Base-by-base conservation (phyloP, 2,329 filamentous ascomycete genomes). In the Alternaria postmessia region DNA sequence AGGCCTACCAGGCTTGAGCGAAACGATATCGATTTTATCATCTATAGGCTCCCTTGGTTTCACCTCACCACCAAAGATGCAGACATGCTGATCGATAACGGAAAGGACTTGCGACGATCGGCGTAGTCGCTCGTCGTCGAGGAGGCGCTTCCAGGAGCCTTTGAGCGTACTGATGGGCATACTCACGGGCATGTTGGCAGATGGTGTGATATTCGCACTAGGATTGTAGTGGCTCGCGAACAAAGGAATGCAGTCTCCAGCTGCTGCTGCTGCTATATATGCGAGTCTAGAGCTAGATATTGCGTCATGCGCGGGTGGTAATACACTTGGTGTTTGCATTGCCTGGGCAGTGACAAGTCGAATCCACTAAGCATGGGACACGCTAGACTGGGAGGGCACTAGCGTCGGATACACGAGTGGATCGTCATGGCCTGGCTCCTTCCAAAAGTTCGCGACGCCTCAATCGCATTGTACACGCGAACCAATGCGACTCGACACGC, bases 41-140 rank as follows among this genome's bases (percentile, higher is more conserved):
- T 93, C 91, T 57, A 89, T 84, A 7, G 90, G 89, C 71, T 91
- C 81, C 48, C 88, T 84, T 3, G 90, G 85, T 46, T 82, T 80
- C 51, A 89, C 78, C 76, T 95, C 92, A 66, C 92, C 93, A 61
- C 93, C 92, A 72, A 93, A 96, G 69, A 96, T 83, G 76, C 88
- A 90, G 44, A 86, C 84, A n/a, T 81, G 83, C 14, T 84, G 80
- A 46, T 80, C 81, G 22, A 89, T 78, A 41, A 90, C 81, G 43
- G 91, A 85, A 67, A 93, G 75, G 3, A 87, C 85, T 72, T 95
- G 92, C 0, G 91, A 93, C 1, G 92, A 94, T 54, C 91, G 88
- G 39, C 87, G 87, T 7, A 93, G 83, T 34, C 74, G 67, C 28
- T 79, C 74, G 20, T 67, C 65, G 2, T 67, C 54, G 54, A 75